Evolutionary conservation across 2,329 filamentous ascomycete species (phyloP), one percentile per base, ranked within the genome.

Genomic region (Gaeumannomyces sp.): DNA sequence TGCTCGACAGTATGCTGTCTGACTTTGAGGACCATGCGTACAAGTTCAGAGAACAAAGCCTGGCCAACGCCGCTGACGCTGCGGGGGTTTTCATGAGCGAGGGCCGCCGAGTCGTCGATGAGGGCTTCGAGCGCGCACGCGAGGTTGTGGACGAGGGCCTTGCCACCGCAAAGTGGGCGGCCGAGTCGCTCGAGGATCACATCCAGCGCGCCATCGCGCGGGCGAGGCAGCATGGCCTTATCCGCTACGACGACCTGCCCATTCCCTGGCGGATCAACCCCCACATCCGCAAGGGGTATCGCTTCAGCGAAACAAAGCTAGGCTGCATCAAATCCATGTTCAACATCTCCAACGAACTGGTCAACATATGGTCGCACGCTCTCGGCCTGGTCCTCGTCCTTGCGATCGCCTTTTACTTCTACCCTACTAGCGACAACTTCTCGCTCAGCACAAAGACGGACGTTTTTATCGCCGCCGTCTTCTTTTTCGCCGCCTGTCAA

Each of bases 281-380:
- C 2, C 92, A 99, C 77, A 98, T 99, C 73, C 82, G 88, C 63
- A 87, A 86, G 64, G 95, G 95, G 25, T 99, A 99, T 75, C 93
- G 95, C 63, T 99, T 99, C 80, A 90, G 87, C 67, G 92, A 96
- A 72, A 93, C 91, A 66, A 96, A 96, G 76, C 80, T 94, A 65
- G 94, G 94, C 70, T 98, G 94, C 74, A 81, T 98, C 63, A 85
- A 86, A 63, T 97, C 93, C 28, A 87, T 92, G 67, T 93, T 97
- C 73, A 84, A 86, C 68, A 80, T 95, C 66, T 96, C 92, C 68
- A 99, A 99, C 77, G 95, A 99, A 78, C 85, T 90, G 57, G 89
- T 98, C 80, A 99, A 99, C 78, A 99, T 99, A 73, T 99, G 95
- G 95, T 94, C 93, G 2, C 95, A 99, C 74, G 86, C 90, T 16